A percentile compares a stretch with the other conserved stretches of the same genome.
Evolutionary conservation across 2,329 filamentous ascomycete species (phyloP).

Genomic region (Fusarium denticulatum): DNA sequence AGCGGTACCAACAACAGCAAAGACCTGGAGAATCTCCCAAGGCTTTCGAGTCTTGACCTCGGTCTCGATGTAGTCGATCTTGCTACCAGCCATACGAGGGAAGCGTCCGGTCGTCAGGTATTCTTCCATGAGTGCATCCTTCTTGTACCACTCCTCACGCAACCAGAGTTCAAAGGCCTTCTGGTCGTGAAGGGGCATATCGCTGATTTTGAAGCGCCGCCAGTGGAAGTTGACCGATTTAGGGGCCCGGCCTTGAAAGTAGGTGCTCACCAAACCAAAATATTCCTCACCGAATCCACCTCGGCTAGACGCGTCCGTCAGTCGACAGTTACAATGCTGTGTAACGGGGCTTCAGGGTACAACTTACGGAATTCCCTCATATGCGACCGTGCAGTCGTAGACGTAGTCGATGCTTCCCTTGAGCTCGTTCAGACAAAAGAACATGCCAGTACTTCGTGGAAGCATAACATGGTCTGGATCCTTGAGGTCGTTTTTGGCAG

Average conservation of each 20-base stretch:
- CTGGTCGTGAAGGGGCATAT: conserved; percentile 81
- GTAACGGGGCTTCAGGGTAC: background rate
- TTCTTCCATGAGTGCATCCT: conserved; percentile 87
- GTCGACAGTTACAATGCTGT: conserved; percentile 10
- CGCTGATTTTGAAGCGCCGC: conserved; percentile 81
- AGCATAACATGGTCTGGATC: conserved; percentile 80
- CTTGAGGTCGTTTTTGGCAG: conserved; percentile 76
- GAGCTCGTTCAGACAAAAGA: conserved; percentile 81
- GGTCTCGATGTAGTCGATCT: conserved; percentile 64
- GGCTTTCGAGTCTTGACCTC: conserved; percentile 63
- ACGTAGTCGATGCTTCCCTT: conserved; percentile 80
- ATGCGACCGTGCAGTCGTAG: conserved; percentile 94
- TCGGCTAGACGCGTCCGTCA: conserved; percentile 59
- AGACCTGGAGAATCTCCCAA: conserved; percentile 67
- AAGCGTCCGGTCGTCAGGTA: conserved; percentile 83
- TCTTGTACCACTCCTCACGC: conserved; percentile 87
- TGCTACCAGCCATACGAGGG: conserved; percentile 70
- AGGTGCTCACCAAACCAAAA: conserved; percentile 87
- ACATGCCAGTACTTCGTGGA: conserved; percentile 82
- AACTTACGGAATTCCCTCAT: conserved; percentile 90
- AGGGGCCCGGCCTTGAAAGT: conserved; percentile 86
- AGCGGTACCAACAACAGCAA: conserved; percentile 58
- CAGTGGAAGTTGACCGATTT: conserved; percentile 98
- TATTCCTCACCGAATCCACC: conserved; percentile 89
- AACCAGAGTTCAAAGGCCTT: conserved; percentile 87